Conservation (phyloP, 2,329 filamentous ascomycete species). For the Epichloe typhina region DNA sequence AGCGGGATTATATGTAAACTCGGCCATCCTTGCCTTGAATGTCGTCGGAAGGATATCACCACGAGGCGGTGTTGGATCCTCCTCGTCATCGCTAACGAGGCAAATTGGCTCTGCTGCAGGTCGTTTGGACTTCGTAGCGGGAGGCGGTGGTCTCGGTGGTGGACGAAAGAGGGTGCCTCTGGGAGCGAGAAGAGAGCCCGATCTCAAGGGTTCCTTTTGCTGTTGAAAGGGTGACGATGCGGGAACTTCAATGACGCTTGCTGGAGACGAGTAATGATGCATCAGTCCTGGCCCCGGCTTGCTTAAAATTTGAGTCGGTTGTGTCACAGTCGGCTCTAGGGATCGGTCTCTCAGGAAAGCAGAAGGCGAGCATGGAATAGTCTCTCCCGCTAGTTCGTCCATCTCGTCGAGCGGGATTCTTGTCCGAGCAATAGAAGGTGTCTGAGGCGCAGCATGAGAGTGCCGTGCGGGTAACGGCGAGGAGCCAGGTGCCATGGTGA, state of each 20-base stretch:
- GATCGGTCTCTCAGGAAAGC: constrained; percentile 19
- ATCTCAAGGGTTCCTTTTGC: constrained; percentile 16
- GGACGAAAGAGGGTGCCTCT: constrained; percentile 58
- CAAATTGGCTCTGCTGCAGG: constrained; percentile 30
- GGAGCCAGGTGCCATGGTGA: constrained; percentile 16
- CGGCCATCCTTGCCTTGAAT: constrained; percentile 29
- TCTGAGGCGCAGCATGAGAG: constrained; percentile 15
- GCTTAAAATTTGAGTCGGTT: constrained; percentile 34
- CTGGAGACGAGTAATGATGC: constrained; percentile 28
- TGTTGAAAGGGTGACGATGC: constrained; percentile 67
- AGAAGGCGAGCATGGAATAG: constrained; percentile 31
- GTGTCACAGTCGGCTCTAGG: constrained; percentile 19
- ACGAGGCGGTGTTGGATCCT: constrained; percentile 34
- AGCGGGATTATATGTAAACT: constrained; percentile 35
- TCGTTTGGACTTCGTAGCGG: constrained; percentile 19
- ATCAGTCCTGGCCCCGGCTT: constrained; percentile 21
- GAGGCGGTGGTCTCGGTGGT: constrained; percentile 18
- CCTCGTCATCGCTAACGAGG: constrained; percentile 37
- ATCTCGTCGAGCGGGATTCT: constrained; percentile 21
- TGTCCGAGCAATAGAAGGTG: constrained; percentile 14
- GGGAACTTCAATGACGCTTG: constrained; percentile 57
- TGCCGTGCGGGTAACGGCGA: constrained; percentile 21
- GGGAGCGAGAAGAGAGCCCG: constrained; percentile 56
- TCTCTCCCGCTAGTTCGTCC: constrained; percentile 32
- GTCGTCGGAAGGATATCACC: constrained; percentile 50